These are phyloP conservation scores for Colletotrichum truncatum DNA, from an alignment of 2,329 filamentous ascomycete species.

Conservation along the genomic window DNA sequence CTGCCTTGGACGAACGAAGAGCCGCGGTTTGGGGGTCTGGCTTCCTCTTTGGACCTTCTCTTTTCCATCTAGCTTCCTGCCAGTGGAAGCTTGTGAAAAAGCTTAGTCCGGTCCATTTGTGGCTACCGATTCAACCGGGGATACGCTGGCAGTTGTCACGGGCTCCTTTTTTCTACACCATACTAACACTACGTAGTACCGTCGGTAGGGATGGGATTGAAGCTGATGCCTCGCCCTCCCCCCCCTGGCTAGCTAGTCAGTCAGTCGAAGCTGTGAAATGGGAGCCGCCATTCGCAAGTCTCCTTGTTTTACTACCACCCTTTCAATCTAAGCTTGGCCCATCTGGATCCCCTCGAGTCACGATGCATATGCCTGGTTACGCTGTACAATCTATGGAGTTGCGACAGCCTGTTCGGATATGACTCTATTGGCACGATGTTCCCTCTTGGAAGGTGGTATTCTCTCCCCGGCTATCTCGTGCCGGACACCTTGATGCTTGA, in stretches of 20 bases:
- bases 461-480: slow-evolving; percentile 13
- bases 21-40: background rate
- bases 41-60: slow-evolving; percentile 16
- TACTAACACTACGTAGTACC: no score
- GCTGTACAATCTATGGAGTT: background rate
- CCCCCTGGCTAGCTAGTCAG: no score
- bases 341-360: slow-evolving; percentile 4
- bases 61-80: slow-evolving; percentile 21
- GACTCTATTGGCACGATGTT: slow-evolving; percentile 15
- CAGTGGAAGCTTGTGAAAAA: slow-evolving; percentile 2
- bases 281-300: background rate
- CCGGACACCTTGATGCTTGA: slow-evolving; percentile 8
- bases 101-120: no score
- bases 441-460: slow-evolving; percentile 31
- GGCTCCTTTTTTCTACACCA: background rate
- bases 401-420: slow-evolving; percentile 16
- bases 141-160: background rate
- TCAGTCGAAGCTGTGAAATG: background rate
- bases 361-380: background rate
- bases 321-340: slow-evolving; percentile 1
- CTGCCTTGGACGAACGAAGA: background rate
- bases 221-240: no score
- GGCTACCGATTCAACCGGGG: no score
- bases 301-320: background rate
- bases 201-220: background rate